Base-by-base conservation (phyloP, 768 basidiomycete genomes). In the Naganishia vishniacii region DNA sequence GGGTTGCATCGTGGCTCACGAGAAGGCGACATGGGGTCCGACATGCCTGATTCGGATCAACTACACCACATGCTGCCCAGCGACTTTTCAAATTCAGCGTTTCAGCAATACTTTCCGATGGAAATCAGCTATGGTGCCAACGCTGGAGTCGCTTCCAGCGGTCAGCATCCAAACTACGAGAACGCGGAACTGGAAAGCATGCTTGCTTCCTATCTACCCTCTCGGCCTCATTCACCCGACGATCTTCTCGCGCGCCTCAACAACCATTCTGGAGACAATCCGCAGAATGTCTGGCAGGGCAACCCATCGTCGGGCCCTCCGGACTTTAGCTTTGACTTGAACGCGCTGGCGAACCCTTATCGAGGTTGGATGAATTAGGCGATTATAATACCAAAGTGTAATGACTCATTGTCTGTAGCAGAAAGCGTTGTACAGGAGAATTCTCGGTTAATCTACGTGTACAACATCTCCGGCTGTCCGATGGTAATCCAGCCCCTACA, bases 181-280 rank as follows among this genome's bases (percentile, higher is more conserved):
- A 72, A 63, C 29, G 42, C 56, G 0, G 70, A 73, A 6, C 68
- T 75, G 31, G 73, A 74, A 60, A 63, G 53, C 40, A 72, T 75
- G 70, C 63, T 77, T 41, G 66, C 68, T 5, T 69, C 61, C 29
- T 74, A 73, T 51, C 69, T 74, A 66, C 73, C 73, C 1, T 51
- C 26, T 26, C 42, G 65, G 7, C 49, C 44, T 15, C 49, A 45
- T 34, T 49, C 59, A 28, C 48, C 48, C 34, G 47, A 58, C 29
- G 60, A 58, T 20, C 29, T 56, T 3, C 44, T 41, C 29, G 46
- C 37, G 18, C 48, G 46, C 7, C 41, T 56, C 2, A 46, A 44
- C 32, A 46, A 60, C 29, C 44, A 56, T 25, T 23, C 34, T 37
- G 62, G 48, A 15, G 47, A 49, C 18, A 56, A 34, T 42, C n/a